Conservation (phyloP, 371 early-diverging fungal species). For the Mycotypha africana region DNA sequence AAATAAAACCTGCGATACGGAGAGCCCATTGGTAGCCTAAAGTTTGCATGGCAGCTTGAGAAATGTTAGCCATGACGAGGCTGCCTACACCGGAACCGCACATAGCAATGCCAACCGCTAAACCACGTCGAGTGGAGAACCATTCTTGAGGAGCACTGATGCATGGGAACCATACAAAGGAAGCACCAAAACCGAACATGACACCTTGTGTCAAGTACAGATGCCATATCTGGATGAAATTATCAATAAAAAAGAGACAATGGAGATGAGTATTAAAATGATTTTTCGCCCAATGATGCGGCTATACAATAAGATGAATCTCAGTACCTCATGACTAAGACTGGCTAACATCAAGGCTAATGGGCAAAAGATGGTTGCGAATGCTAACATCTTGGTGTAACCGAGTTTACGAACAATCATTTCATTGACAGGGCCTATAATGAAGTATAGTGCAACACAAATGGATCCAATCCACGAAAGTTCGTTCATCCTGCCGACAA, state of each 20-base stretch:
- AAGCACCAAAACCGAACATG: conserved; percentile 62
- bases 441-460: conserved; percentile 29
- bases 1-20: conserved; percentile 53
- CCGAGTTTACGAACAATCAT: conserved; percentile 48
- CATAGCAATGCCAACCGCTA: conserved; percentile 69
- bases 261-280: conserved; percentile 14
- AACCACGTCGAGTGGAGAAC: conserved; percentile 59
- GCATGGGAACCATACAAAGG: conserved; percentile 64
- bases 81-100: conserved; percentile 67
- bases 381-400: conserved; percentile 42
- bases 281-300: no score
- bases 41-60: conserved; percentile 39
- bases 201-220: conserved; percentile 65
- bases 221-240: conserved; percentile 47
- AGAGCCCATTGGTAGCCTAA: conserved; percentile 62
- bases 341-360: conserved; percentile 58
- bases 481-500: conserved; percentile 20
- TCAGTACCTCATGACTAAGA: conserved; percentile 35
- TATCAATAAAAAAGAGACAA: background rate
- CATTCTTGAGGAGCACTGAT: conserved; percentile 65
- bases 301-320: background rate
- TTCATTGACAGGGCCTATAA: conserved; percentile 38
- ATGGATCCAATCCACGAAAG: conserved; percentile 41
- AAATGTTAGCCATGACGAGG: conserved; percentile 48
- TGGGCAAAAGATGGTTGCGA: conserved; percentile 44